These are phyloP conservation scores for Stipa capillata DNA, from an alignment of 176 grass and related monocot genomes.

Conservation along the genomic window DNA sequence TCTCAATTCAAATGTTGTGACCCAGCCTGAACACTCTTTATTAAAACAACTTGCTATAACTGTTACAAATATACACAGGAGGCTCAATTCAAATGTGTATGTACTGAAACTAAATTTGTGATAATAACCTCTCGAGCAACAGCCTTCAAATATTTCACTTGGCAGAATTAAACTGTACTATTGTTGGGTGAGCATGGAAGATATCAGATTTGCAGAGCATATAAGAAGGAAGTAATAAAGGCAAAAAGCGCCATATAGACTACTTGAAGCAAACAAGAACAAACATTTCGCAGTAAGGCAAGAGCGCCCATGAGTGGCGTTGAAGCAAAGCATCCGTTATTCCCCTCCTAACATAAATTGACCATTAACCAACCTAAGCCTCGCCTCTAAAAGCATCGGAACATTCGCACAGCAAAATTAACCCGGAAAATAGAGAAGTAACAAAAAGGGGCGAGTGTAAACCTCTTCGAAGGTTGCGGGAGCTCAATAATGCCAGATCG, in stretches of 20 bases:
- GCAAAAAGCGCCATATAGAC: neutral
- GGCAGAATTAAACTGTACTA: neutral
- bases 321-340: conserved; percentile 4
- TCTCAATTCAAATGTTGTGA: neutral
- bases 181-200: neutral
- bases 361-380: neutral
- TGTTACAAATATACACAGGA: neutral
- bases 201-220: neutral
- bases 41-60: neutral
- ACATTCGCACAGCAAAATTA: neutral
- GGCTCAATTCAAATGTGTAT: no score
- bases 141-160: neutral
- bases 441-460: neutral
- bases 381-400: neutral
- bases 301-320: conserved; percentile 6
- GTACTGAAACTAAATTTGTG: neutral
- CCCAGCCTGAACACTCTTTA: neutral
- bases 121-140: neutral
- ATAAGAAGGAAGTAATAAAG: neutral
- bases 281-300: neutral
- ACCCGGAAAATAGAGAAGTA: neutral
- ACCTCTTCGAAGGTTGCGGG: neutral
- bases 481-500: neutral
- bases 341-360: neutral
- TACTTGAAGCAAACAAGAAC: neutral